phyloP scores from a whole-genome alignment of 176 grass and related monocot species.

The Rhynchospora pubera region DNA sequence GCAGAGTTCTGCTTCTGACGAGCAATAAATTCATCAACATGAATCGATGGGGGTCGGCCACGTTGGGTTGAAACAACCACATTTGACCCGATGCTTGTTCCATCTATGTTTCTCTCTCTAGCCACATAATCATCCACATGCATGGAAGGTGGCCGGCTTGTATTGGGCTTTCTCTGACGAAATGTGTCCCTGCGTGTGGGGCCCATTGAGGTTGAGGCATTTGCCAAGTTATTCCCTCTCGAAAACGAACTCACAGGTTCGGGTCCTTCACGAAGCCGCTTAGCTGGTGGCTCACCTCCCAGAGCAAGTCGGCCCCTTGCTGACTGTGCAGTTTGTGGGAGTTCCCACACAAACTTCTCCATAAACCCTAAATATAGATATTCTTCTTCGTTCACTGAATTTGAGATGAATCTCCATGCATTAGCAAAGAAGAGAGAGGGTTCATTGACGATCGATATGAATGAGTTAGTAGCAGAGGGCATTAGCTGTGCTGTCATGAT shows the following conservation, averaged over 20 bases:
- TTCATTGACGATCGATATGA: conserved; percentile 27
- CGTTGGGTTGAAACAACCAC: conserved; percentile 61
- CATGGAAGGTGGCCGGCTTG: conserved; percentile 97
- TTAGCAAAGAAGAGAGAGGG: conserved; percentile 52
- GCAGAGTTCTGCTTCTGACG: conserved; percentile 78
- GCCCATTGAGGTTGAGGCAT: conserved; percentile 41
- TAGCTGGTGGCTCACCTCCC: conserved; percentile 35
- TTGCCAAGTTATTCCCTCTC: conserved; percentile 45
- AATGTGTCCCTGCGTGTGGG: conserved; percentile 89
- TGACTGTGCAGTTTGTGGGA: conserved; percentile 72
- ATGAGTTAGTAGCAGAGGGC: conserved; percentile 32
- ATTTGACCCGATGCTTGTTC: conserved; percentile 83
- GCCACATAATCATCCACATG: conserved; percentile 99
- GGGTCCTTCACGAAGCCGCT: conserved; percentile 47
- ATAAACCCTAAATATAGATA: conserved; percentile 22
- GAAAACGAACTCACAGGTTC: conserved; percentile 56
- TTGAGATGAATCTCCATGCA: conserved; percentile 62
- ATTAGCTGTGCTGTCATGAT: conserved; percentile 58
- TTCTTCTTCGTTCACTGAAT: conserved; percentile 42
- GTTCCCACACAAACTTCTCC: conserved; percentile 78
- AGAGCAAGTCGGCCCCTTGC: conserved; percentile 61
- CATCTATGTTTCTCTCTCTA: conserved; percentile 95
- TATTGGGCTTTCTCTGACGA: conserved; percentile 92
- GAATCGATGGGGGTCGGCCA: conserved; percentile 91
- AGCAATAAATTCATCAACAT: conserved; percentile 99